phyloP scores from a whole-genome alignment of 1,139 yeast genomes.

The Blastobotrys raffinosifermentans region DNA sequence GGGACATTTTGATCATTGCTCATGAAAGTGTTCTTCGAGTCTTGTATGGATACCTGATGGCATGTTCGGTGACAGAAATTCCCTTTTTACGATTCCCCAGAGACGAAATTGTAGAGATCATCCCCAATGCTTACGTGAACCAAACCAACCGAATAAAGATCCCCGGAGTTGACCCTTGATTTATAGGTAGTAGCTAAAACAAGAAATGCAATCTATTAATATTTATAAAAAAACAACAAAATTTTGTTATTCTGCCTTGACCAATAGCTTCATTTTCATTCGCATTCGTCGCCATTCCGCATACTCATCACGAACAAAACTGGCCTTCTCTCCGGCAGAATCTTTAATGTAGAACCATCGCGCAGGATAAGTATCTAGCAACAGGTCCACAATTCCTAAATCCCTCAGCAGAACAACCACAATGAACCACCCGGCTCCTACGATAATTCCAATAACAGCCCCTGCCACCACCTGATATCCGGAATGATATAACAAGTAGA shows the following conservation, averaged over 20 bases:
- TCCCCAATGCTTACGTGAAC: conserved; percentile 83
- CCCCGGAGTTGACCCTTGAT: conserved; percentile 23
- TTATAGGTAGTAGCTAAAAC: conserved; percentile 6
- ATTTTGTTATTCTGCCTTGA: conserved; percentile 26
- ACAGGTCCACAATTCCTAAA: conserved; percentile 32
- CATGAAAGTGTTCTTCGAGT: conserved; percentile 88
- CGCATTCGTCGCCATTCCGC: conserved; percentile 29
- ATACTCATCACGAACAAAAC: conserved; percentile 31
- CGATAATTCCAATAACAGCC: conserved; percentile 49
- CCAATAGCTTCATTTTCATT: conserved; percentile 26
- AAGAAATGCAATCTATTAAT: conserved; percentile 4
- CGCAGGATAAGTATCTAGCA: conserved; percentile 31
- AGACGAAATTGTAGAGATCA: conserved; percentile 78
- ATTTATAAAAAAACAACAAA: conserved; percentile 6
- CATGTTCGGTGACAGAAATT: conserved; percentile 79
- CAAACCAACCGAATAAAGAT: conserved; percentile 52
- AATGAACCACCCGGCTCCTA: conserved; percentile 57
- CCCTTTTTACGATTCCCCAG: conserved; percentile 73
- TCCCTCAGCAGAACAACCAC: conserved; percentile 41
- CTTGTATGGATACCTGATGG: conserved; percentile 90
- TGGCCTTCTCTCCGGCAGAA: conserved; percentile 30
- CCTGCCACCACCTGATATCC: conserved; percentile 72
- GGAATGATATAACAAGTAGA: conserved; percentile 74
- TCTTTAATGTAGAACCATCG: conserved; percentile 34
- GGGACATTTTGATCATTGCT: conserved; percentile 84